Conservation (phyloP, 1,139 yeast species). For the Magnusiomyces paraingens region DNA sequence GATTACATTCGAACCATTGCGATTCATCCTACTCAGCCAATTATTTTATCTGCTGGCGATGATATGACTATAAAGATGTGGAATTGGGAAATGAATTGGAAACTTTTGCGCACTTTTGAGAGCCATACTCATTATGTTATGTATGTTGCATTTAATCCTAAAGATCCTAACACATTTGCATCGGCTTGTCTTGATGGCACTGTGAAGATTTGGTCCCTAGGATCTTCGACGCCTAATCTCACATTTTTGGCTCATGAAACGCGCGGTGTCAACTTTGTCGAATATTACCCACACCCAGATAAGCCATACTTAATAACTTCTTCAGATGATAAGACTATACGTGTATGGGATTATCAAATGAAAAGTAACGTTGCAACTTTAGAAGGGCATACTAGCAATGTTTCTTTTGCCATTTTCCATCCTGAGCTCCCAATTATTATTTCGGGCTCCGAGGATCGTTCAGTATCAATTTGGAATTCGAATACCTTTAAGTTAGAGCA, state of each 20-base stretch:
- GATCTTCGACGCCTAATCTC: conserved; percentile 83
- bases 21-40: conserved; percentile 90
- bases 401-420: conserved; percentile 93
- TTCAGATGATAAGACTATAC: conserved; percentile 86
- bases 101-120: conserved; percentile 79
- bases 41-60: conserved; percentile 82
- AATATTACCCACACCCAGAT: conserved; percentile 94
- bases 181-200: conserved; percentile 95
- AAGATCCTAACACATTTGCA: conserved; percentile 96
- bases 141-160: conserved; percentile 93
- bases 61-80: conserved; percentile 88
- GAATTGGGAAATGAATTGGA: conserved; percentile 94
- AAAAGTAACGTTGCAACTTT: conserved; percentile 91
- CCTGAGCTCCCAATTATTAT: conserved; percentile 87
- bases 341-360: conserved; percentile 96
- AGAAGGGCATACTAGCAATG: conserved; percentile 91
- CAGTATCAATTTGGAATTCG: conserved; percentile 91
- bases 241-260: conserved; percentile 87
- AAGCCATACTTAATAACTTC: conserved; percentile 92
- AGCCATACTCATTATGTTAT: conserved; percentile 96
- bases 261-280: conserved; percentile 92
- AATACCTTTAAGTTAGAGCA: conserved; percentile 77
- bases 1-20: conserved; percentile 91
- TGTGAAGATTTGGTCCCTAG: conserved; percentile 93
- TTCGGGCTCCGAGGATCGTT: conserved; percentile 86